Base-by-base conservation (phyloP, 371 early-diverging fungal species). In the Thermomucor indicae-seudaticae region DNA sequence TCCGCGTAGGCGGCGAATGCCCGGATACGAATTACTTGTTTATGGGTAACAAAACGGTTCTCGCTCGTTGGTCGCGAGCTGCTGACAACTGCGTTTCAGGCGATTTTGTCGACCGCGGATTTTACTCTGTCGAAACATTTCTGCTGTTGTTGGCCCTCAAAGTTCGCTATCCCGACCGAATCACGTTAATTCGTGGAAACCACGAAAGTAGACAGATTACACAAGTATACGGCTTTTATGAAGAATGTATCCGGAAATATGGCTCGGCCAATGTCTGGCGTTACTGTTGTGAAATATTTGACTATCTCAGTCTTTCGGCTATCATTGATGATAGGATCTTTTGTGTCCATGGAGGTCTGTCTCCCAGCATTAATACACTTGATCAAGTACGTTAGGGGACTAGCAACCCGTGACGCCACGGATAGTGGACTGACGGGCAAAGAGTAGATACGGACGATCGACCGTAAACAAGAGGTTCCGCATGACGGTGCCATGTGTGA, bases 61-160 rank as follows among this genome's bases (percentile, higher is more conserved):
- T n/a, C n/a, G n/a, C n/a, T 31, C 28, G 32, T 32, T 14, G 10
- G 32, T 32, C 7, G 32, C 7, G 10, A 14, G 32, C 7, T 32
- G 14, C 14, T 32, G 32, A 32, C 10, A 7, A 7, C 14, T 14
- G 32, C 14, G 14, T 32, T 32, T 14, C 57, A 89, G 93, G 99
- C 25, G 99, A 99, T 68, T 99, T 98, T 82, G 99, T 99, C 3
- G 99, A 99, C 77, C 89, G 99, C 48, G 99, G 99, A 28, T 97
- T 92, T 59, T 98, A 99, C 72, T 91, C 91, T 41, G 97, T 99
- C 14, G 99, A 99, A 69, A 98, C 99, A 0, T 93, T 99, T 65
- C 66, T 96, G n/a, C 79, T 99, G n/a, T 73, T 99, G 51, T 67
- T 99, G 16, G 97, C 97, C 4, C 79, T 98, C 2, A 99, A 99